A percentile compares a stretch with the other conserved stretches of the same genome.
Conservation (phyloP, 441 rosid genomes). For the Theobroma grandiflorum region DNA sequence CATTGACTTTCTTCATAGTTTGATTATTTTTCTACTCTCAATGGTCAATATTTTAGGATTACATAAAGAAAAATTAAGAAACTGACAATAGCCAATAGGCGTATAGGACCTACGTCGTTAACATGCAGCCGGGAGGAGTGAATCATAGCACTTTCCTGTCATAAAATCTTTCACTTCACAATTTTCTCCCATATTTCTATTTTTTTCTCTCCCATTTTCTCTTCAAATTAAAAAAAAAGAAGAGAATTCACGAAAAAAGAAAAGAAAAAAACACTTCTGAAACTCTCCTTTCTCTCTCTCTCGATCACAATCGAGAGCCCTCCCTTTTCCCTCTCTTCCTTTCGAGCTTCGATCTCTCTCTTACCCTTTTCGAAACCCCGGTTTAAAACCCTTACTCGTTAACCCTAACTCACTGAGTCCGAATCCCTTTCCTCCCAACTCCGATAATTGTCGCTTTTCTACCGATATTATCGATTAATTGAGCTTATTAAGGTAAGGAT, state of each 20-base stretch:
- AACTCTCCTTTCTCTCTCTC: constrained; percentile 17
- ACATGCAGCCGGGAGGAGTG: background rate
- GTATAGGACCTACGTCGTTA: background rate
- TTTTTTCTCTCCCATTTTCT: background rate
- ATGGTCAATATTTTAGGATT: no score
- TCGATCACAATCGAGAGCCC: constrained; percentile 35
- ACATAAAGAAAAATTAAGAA: no score
- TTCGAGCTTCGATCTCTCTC: constrained; percentile 27
- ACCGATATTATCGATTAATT: constrained; percentile 5
- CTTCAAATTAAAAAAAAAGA: no score
- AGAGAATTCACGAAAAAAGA: background rate
- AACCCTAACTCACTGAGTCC: constrained; percentile 38
- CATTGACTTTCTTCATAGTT: no score
- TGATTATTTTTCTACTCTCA: no score
- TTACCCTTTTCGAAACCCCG: constrained; percentile 14
- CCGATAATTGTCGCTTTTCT: background rate
- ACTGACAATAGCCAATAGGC: background rate
- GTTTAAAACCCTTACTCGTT: background rate
- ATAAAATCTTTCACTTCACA: background rate
- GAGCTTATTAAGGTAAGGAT: constrained; percentile 26
- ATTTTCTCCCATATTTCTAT: background rate
- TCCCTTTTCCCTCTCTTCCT: constrained; percentile 2
- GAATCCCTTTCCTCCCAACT: background rate
- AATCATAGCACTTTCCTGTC: background rate
- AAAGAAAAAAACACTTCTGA: background rate